Evolutionary conservation across 23 red algal species (phyloP).

Genomic region (Gracilaria gracilis): DNA sequence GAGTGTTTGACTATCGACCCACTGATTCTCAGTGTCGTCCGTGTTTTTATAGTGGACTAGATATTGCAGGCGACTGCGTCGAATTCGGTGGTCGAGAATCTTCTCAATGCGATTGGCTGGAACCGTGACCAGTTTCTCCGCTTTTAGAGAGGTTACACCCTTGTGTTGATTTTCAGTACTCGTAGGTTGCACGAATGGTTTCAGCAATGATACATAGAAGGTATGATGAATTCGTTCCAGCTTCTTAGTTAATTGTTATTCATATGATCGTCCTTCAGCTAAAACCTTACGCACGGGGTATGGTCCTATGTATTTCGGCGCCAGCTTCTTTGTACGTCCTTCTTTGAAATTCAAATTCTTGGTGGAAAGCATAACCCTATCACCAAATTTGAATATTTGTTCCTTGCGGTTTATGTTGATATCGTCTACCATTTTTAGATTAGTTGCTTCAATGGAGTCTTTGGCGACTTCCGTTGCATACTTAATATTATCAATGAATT

Average conservation of each 20-base stretch:
- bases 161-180: background rate
- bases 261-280: background rate
- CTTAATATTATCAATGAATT: background rate
- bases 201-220: background rate
- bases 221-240: background rate
- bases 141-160: background rate
- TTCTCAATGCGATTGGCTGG: background rate
- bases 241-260: background rate
- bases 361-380: background rate
- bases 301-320: background rate
- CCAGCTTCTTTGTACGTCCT: background rate
- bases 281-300: background rate
- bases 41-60: slow-evolving; percentile 17
- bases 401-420: background rate
- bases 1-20: background rate
- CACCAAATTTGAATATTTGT: background rate
- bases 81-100: background rate
- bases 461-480: background rate
- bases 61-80: background rate
- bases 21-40: slow-evolving; percentile 10
- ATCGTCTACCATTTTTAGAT: background rate
- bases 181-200: background rate
- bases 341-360: background rate
- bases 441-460: background rate
- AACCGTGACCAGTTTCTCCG: background rate